These are phyloP conservation scores for Teratosphaeria gauchensis DNA, from an alignment of 2,329 filamentous ascomycete genomes.

Conservation along the genomic window DNA sequence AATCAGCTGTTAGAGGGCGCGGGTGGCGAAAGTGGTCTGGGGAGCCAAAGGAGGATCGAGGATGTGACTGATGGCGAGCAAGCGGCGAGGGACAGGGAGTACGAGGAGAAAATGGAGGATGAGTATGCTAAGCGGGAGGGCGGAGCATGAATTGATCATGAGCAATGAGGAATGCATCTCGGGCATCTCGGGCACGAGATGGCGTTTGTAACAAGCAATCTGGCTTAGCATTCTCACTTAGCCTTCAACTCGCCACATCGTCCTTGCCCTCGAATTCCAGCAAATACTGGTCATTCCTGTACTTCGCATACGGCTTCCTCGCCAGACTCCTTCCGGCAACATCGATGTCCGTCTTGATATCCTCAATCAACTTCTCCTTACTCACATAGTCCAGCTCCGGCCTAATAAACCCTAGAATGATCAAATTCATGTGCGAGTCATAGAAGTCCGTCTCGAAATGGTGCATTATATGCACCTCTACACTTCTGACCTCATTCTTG, in stretches of 20 bases:
- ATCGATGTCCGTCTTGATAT: slow-evolving; percentile 82
- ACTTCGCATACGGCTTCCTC: slow-evolving; percentile 49
- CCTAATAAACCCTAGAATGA: slow-evolving; percentile 79
- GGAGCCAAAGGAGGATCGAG: slow-evolving; percentile 12
- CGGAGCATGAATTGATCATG: slow-evolving; percentile 12
- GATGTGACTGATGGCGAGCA: slow-evolving; percentile 20
- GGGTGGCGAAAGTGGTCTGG: neutral
- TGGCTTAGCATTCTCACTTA: neutral
- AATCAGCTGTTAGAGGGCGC: slow-evolving; percentile 15
- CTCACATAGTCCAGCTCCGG: slow-evolving; percentile 82
- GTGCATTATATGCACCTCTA: slow-evolving; percentile 59
- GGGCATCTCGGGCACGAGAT: no score
- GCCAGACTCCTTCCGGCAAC: slow-evolving; percentile 66
- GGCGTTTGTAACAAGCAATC: no score
- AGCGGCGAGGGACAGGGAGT: slow-evolving; percentile 13
- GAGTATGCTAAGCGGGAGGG: slow-evolving; percentile 27
- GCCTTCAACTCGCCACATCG: slow-evolving; percentile 18
- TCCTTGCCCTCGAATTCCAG: slow-evolving; percentile 22
- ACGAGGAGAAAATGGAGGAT: slow-evolving; percentile 22
- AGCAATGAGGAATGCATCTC: no score
- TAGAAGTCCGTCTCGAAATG: slow-evolving; percentile 70
- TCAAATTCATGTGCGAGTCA: slow-evolving; percentile 63
- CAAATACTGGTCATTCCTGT: slow-evolving; percentile 40
- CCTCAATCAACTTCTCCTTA: slow-evolving; percentile 71
- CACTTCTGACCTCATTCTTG: slow-evolving; percentile 76